phyloP scores from a whole-genome alignment of 2,329 filamentous ascomycete genomes.

The Fusarium sp. region DNA sequence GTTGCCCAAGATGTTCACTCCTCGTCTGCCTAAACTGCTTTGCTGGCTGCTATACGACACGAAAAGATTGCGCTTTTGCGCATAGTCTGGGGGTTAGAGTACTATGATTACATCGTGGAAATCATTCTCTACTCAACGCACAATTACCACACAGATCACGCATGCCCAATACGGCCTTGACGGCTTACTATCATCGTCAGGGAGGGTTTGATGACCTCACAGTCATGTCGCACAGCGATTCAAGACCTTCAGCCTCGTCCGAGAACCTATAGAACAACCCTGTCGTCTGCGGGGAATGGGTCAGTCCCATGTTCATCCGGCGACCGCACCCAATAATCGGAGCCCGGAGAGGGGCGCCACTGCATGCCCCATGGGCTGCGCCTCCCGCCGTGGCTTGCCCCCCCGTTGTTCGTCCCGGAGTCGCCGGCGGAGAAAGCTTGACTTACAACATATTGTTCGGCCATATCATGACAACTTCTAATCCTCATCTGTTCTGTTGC shows the following conservation, averaged over 20 bases:
- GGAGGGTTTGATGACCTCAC: conserved; percentile 39
- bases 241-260: conserved; percentile 34
- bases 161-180: background rate
- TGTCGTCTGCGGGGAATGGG: conserved; percentile 27
- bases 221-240: conserved; percentile 6
- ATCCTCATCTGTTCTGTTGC: conserved; percentile 39
- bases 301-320: conserved; percentile 19
- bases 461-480: conserved; percentile 36
- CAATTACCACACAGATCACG: conserved; percentile 1
- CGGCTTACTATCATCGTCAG: conserved; percentile 18
- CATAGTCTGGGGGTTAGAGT: conserved; percentile 3
- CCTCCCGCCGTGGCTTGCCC: conserved; percentile 46
- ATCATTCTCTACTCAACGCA: background rate
- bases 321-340: conserved; percentile 31
- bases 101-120: background rate
- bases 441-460: conserved; percentile 24
- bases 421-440: conserved; percentile 42
- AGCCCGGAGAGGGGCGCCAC: conserved; percentile 35
- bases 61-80: background rate
- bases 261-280: conserved; percentile 8
- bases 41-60: background rate
- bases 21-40: conserved; percentile 27
- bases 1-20: background rate
- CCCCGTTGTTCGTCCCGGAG: conserved; percentile 38
- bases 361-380: conserved; percentile 42